Conservation (phyloP, 2,329 filamentous ascomycete genomes). For the Intubia oerlemansii region DNA sequence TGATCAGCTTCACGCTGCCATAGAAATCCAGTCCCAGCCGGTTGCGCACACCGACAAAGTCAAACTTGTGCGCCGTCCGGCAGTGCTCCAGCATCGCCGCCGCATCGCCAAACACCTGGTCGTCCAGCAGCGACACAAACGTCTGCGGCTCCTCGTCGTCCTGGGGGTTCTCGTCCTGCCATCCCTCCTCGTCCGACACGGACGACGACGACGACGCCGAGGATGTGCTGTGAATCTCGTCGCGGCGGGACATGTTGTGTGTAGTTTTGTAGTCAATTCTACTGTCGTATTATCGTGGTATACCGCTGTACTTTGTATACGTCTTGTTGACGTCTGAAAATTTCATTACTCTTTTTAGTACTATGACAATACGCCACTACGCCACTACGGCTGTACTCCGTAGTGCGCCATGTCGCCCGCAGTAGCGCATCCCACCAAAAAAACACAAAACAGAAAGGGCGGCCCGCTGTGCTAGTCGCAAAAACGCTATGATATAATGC, state of each 20-base stretch:
- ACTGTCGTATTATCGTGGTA: background rate
- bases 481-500: no score
- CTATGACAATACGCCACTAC: no score
- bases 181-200: constrained; percentile 16
- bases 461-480: no score
- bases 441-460: no score
- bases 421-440: no score
- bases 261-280: background rate
- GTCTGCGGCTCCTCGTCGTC: constrained; percentile 37
- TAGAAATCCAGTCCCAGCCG: constrained; percentile 46
- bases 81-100: constrained; percentile 45
- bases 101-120: constrained; percentile 41
- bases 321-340: no score
- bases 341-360: no score
- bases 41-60: constrained; percentile 39
- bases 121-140: constrained; percentile 47
- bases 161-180: constrained; percentile 19
- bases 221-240: no score
- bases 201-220: no score
- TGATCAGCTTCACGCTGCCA: constrained; percentile 52
- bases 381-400: no score
- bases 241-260: no score
- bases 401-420: no score
- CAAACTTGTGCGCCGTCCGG: constrained; percentile 43
- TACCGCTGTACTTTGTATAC: background rate